Evolutionary conservation across 208 protist species (phyloP).

Genomic region (Trypanosomatidae sp.): DNA sequence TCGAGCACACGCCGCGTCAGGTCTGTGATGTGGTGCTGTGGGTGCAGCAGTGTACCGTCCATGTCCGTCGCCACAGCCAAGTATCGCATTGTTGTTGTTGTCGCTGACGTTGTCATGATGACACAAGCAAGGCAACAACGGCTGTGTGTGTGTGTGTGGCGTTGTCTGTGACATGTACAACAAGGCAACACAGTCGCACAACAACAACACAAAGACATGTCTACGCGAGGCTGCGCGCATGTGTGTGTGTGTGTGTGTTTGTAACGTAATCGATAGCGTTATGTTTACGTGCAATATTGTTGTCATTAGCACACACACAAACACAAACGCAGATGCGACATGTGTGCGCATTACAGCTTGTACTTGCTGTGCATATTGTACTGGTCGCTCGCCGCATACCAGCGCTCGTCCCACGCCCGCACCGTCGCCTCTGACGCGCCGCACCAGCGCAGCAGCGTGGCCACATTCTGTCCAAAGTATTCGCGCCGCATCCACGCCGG

Average conservation of each 20-base stretch:
- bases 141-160: too few relatives aligned
- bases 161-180: too few relatives aligned
- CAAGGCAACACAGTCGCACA: too few relatives aligned
- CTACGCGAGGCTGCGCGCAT: too few relatives aligned
- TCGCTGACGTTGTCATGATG: too few relatives aligned
- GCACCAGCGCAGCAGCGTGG: constrained; percentile 21
- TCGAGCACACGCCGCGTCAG: constrained; percentile 11
- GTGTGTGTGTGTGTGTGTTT: too few relatives aligned
- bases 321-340: constrained; percentile 12
- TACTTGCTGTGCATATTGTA: constrained; percentile 78
- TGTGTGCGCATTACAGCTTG: too few relatives aligned
- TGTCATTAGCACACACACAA: constrained; percentile 1
- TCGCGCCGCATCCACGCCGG: constrained; percentile 84
- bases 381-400: constrained; percentile 57
- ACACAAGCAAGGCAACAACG: too few relatives aligned
- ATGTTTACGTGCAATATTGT: too few relatives aligned
- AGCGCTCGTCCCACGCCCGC: constrained; percentile 19
- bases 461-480: constrained; percentile 68
- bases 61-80: constrained; percentile 29
- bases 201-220: too few relatives aligned
- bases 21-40: constrained; percentile 12
- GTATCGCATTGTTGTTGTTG: too few relatives aligned
- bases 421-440: constrained; percentile 35
- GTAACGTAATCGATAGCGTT: too few relatives aligned
- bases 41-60: constrained; percentile 29